Base-by-base conservation (phyloP, 768 basidiomycete species). In the Pulveroboletus sp. region DNA sequence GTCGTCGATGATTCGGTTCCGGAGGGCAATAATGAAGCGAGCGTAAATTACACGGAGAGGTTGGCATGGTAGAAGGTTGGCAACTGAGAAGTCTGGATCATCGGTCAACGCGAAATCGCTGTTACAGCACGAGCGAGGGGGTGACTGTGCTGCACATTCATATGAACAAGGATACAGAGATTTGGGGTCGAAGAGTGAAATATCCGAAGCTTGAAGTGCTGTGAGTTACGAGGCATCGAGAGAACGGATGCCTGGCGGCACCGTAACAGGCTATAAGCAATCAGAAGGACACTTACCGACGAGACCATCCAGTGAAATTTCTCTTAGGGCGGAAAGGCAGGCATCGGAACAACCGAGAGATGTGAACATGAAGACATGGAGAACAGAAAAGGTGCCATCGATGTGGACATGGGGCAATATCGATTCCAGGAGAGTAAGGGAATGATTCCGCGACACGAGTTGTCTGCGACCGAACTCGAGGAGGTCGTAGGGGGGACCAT, bases 1-100 rank as follows among this genome's bases (percentile, higher is more conserved):
- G 60, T 82, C 78, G 46, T 82, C 75, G 31, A 70, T 72, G 23
- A 78, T 62, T 32, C 72, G 58, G 33, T 63, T 73, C 32, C 85
- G 82, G n/a, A 86, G 66, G 7, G 87, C 86, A 31, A 78, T 74
- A 52, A 86, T 69, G 57, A 90, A 87, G 53, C 64, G 60, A n/a
- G 61, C 45, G 44, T 73, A 69, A 10, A 71, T 62, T 23, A 53
- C 44, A 21, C 71, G 78, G 10, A 82, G 68, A 41, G 68, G 64
- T 52, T 71, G 67, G 41, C 75, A 70, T 42, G 80, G 79, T 63
- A 82, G 67, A 61, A 73, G 59, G 68, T 56, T 47, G 55, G 57
- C 53, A 66, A 53, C 69, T 19, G 63, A 72, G 54, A 58, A 64
- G 51, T 57, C 49, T 23, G 50, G 54, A 46, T 48, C 55, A 44